Evolutionary conservation across 768 basidiomycete genomes (phyloP).

Genomic region (Tricholoma furcatifolium): DNA sequence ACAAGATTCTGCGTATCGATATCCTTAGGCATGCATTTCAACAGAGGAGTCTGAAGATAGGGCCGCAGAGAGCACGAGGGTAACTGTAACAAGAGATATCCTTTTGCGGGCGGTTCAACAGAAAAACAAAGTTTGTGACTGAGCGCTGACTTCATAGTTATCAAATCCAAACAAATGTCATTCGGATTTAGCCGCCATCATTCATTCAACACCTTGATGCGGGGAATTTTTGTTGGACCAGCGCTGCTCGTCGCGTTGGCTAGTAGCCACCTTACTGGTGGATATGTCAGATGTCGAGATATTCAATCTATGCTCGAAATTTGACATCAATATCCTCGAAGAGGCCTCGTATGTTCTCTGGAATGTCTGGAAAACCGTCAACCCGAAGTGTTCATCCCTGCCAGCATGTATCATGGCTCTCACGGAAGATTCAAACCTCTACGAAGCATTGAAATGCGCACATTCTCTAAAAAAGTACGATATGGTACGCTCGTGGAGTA

Average conservation of each 20-base stretch:
- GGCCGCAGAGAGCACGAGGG: too few relatives aligned
- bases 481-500: constrained; percentile 28
- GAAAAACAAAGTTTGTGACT: too few relatives aligned
- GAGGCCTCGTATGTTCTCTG: constrained; percentile 41
- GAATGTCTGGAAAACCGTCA: constrained; percentile 33
- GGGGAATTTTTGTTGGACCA: neutral
- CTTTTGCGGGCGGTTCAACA: too few relatives aligned
- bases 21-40: too few relatives aligned
- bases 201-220: neutral
- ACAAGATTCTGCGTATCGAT: too few relatives aligned
- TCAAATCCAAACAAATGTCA: too few relatives aligned
- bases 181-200: too few relatives aligned
- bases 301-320: constrained; percentile 27
- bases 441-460: constrained; percentile 32
- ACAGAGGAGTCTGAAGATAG: too few relatives aligned
- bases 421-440: constrained; percentile 26
- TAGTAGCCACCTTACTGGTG: neutral
- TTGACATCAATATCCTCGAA: constrained; percentile 35
- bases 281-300: constrained; percentile 30
- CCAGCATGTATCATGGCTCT: constrained; percentile 34
- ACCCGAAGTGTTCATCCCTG: constrained; percentile 28
- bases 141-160: too few relatives aligned
- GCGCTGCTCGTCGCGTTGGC: constrained; percentile 6
- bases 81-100: too few relatives aligned
- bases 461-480: constrained; percentile 28